Evolutionary conservation across 164 flowering plant species (phyloP), one percentile per base, ranked within the genome.

Genomic region (Brasenia schreberi): DNA sequence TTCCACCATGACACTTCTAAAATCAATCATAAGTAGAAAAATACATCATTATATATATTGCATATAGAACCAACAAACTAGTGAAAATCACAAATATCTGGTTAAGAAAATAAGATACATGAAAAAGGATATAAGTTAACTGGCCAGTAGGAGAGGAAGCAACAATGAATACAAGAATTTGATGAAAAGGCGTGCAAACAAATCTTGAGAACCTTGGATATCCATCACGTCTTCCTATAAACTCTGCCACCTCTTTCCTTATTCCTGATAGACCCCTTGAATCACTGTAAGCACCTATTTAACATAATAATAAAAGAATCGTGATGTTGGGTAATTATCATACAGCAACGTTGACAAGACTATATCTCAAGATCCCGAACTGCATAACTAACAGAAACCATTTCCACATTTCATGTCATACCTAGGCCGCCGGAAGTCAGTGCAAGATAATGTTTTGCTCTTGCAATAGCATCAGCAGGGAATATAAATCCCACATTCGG

Each of bases 401-500:
- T 9, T 9, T 14, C 10, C 12, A 9, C 10, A 9, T 9, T 49
- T 9, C 56, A 49, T 49, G 4, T 49, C 65, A 42, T 84, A 94
- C 99, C 99, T 78, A 94, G 82, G 73, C 99, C 99, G 49, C 99
- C 99, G 3, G 93, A 63, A 67, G 95, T 94, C 74, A 84, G 3
- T 18, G 95, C 69, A 70, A 94, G 93, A 75, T 87, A 94, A 71
- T 88, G 92, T 73, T 89, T 91, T 67, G 99, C 96, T 82, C 83
- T 87, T 59, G 93, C 93, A 77, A 94, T 94, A 27, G 95, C 97
- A 83, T 94, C 99, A 5, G 93, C 99, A 23, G 97, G 99, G 80
- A 94, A 94, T 42, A 94, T 14, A 53, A 94, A 82, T 66, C 95
- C 97, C 33, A 89, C 97, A 80, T 89, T 94, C 17, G 97, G 97